Base-by-base conservation (phyloP, 1,284 basidiomycete species). In the Cutaneotrichosporon cyanovorans region DNA sequence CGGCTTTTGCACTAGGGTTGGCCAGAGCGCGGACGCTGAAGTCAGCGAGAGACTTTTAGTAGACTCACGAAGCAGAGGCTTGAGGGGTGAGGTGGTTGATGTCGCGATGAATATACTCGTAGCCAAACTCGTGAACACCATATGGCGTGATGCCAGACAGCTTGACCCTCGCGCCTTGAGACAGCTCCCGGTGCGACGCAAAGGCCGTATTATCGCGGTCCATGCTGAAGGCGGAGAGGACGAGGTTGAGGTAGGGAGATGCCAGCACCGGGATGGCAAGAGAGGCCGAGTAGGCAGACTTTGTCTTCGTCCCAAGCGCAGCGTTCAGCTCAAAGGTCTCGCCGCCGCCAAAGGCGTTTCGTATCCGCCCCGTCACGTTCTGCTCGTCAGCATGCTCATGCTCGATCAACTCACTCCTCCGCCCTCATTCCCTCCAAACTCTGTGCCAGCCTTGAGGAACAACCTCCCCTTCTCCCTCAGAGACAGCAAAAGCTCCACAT, bases 351-450 rank as follows among this genome's bases (percentile, higher is more conserved):
- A 97, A 85, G 5, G 86, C 78, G 69, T 98, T 98, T 15, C 86
- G 78, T 30, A 92, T 72, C 42, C 84, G 81, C 15, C 80, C 87
- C 6, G 84, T 87, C 33, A 83, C 78, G 47, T 83, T 87, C 83
- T 84, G 53, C 8, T 4, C 15, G 31, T 33, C 15, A 42, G 30
- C 15, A n/a, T 10, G 30, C 11, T 19, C 19, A 15, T 31, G 15
- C 20, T 15, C 6, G 28, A 36, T 48, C 18, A 19, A 79, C 85
- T 63, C 63, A 87, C 88, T 19, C 87, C 88, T 45, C 76, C 88
- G 8, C 89, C 93, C 68, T 97, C 93, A 42, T 85, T 86, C 48
- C 95, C 90, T 9, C 95, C 95, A 4, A 97, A 77, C 63, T 97
- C 91, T 1, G 93, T 97, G 2, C 86, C 80, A 1, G 84, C 89